Conservation (phyloP, 2,329 filamentous ascomycete genomes). For the Diaporthe destruens region DNA sequence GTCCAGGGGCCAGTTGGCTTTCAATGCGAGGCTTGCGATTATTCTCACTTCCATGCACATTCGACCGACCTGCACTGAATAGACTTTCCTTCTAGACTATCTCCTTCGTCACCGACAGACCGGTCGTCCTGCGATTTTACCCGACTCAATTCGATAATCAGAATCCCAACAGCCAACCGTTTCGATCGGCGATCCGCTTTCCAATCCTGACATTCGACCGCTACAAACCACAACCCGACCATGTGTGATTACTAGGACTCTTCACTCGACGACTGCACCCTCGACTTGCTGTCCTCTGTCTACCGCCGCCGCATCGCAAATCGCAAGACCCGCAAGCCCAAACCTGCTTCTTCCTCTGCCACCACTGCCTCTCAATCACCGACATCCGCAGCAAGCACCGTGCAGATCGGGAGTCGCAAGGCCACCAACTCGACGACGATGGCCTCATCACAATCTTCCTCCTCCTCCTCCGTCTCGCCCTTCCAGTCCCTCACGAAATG, state of each 20-base stretch:
- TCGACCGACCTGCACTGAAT: slow-evolving; percentile 11
- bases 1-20: slow-evolving; percentile 28
- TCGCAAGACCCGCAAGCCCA: neutral
- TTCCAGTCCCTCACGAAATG: slow-evolving; percentile 77
- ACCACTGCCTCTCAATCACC: neutral
- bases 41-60: slow-evolving; percentile 8
- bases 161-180: no score
- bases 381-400: neutral
- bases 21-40: slow-evolving; percentile 26
- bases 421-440: slow-evolving; percentile 47
- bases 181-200: neutral
- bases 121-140: neutral
- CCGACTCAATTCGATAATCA: no score
- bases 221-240: neutral
- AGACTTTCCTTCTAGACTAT: slow-evolving; percentile 13
- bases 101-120: slow-evolving; percentile 23
- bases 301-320: neutral
- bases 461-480: slow-evolving; percentile 45
- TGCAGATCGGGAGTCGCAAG: neutral
- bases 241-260: slow-evolving; percentile 22
- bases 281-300: slow-evolving; percentile 13
- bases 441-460: slow-evolving; percentile 46
- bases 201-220: neutral
- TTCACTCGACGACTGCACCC: slow-evolving; percentile 30
- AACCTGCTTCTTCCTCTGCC: neutral